Evolutionary conservation across 164 flowering plant genomes (phyloP), one percentile per base, ranked within the genome.

Genomic region (Taxillus chinensis): DNA sequence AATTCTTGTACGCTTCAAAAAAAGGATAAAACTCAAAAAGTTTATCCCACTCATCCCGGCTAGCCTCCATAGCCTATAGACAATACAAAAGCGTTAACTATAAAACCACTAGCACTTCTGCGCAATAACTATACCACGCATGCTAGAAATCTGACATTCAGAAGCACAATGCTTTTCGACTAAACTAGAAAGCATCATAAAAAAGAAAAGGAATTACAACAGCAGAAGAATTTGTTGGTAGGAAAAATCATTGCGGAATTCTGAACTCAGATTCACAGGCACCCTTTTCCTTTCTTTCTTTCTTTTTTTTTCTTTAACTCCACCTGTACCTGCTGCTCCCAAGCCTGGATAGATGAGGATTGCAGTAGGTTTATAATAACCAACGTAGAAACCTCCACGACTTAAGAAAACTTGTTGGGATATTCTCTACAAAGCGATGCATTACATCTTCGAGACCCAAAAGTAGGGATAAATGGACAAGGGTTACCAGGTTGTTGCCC

Each of bases 1-100:
- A 89, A 71, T 92, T 81, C 68, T 80, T 92, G 75, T 92, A 87
- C 5, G 83, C 82, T 61, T 92, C 96, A 72, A 92, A 92, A 70
- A 89, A 92, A n/a, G 80, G 77, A 67, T 65, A 89, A 58, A 82
- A 80, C 77, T 84, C 91, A 76, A 86, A 85, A 59, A 92, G 93
- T 2, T 78, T 64, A 41, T 60, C 78, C 93, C 96, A 87, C 40
- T 80, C 82, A 56, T 75, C 81, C 66, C 78, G 79, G 67, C 54
- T 84, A 51, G 62, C 59, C 68, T 86, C 96, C 86, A 92, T 83
- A 39, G 75, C 90, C 98, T 89, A 78, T 73, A 75, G 11, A n/a
- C 49, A 46, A 40, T 27, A 48, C 54, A 38, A 64, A 57, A 27
- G 39, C 64, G 53, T 48, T 14, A 41, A n/a, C 10, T 8, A 8